Base-by-base conservation (phyloP, 257 asterid genomes). In the Linaria vulgaris region DNA sequence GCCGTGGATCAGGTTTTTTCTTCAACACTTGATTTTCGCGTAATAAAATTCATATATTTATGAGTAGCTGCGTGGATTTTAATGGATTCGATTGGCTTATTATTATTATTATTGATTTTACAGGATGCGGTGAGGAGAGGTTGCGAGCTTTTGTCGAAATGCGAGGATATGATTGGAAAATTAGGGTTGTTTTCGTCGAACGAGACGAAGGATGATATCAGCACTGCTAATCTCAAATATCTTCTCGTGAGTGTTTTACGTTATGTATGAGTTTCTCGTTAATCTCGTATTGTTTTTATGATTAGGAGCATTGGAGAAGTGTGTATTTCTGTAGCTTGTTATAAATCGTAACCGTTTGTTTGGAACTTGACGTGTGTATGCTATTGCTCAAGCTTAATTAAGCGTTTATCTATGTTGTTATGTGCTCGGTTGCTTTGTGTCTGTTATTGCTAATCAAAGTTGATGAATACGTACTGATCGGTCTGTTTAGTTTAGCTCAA, bases 121-220 rank as follows among this genome's bases (percentile, higher is more conserved):
- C 61, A 94, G 99, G 96, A 81, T 8, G 61, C 78, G 7, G 71
- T 87, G 69, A 82, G 63, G 44, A 83, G 79, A 71, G 97, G 95
- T 25, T 94, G 95, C 74, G 86, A 85, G 41, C 19, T 78, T 66
- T 70, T 85, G 85, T 66, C 68, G 61, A 81, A 77, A 74, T 90
- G 97, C 76, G 96, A 94, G 76, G 95, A 87, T 8, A 94, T 90
- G 96, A 69, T 85, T 9, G 85, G 85, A 31, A 90, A 85, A 54
- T 66, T 94, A 63, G 99, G 99, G 58, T 68, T 92, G 25, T 92
- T 92, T 69, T 89, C 97, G 1, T n/a, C 79, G 2, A 94, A 94
- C 57, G 99, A 90, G 80, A 80, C 91, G 6, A 94, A 90, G 71
- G 99, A 94, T 6, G 99, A 94, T 49, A 84, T 94, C 67, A 90